Conservation (phyloP, 1,284 basidiomycete species). For the Ustilago tritici region DNA sequence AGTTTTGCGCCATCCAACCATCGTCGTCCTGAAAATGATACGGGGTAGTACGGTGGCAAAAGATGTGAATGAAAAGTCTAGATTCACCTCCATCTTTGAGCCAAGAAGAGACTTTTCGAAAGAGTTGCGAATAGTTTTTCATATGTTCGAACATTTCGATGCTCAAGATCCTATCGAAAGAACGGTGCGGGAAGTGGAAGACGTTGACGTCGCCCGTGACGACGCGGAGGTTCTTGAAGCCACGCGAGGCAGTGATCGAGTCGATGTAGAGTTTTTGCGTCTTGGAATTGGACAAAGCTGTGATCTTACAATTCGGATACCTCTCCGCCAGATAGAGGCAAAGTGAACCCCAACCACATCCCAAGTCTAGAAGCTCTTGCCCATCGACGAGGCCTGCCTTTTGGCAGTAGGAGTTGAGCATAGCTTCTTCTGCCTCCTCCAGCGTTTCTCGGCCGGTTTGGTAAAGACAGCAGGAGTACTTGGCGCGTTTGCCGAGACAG, state of each 20-base stretch:
- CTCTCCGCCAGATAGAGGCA: constrained; percentile 79
- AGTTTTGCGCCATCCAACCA: constrained; percentile 79
- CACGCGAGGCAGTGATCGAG: constrained; percentile 73
- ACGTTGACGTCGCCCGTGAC: constrained; percentile 81
- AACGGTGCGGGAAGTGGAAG: constrained; percentile 74
- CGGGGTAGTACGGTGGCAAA: constrained; percentile 75
- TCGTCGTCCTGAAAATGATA: constrained; percentile 82
- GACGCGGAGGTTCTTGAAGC: constrained; percentile 75
- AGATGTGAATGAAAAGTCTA: constrained; percentile 80
- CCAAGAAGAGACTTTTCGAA: constrained; percentile 79
- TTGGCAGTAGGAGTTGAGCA: constrained; percentile 79
- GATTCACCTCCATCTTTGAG: constrained; percentile 72
- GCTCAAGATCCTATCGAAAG: constrained; percentile 79
- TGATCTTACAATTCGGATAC: constrained; percentile 78
- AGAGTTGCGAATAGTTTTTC: constrained; percentile 75
- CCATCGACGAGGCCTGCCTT: constrained; percentile 79
- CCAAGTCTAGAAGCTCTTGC: constrained; percentile 78
- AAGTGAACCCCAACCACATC: constrained; percentile 83
- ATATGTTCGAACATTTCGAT: constrained; percentile 86
- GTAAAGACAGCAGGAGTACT: constrained; percentile 76
- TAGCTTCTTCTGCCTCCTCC: constrained; percentile 76
- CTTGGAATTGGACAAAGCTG: constrained; percentile 78
- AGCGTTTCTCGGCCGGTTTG: constrained; percentile 77
- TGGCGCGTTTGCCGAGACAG: constrained; percentile 57
- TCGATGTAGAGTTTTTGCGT: constrained; percentile 81